phyloP scores from a whole-genome alignment of 257 asterid species.

The Gardenia jasminoides region DNA sequence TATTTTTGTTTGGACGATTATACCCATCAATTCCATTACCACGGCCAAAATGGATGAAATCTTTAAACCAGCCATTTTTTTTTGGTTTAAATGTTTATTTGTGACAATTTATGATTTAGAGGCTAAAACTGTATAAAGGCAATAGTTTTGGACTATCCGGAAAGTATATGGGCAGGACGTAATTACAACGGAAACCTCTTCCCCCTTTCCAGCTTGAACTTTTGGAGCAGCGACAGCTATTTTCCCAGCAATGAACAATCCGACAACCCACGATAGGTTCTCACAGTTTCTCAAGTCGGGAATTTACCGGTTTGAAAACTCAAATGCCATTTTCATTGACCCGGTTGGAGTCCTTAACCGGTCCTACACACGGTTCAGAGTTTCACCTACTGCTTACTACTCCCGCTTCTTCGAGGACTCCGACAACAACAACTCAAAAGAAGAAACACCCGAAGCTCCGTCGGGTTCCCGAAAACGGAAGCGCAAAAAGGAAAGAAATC shows the following conservation, averaged over 20 bases:
- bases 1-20: too few relatives aligned
- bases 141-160: too few relatives aligned
- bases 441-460: constrained; percentile 5
- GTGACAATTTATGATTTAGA: too few relatives aligned
- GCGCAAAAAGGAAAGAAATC: constrained; percentile 45
- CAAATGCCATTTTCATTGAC: constrained; percentile 56
- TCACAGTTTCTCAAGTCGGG: constrained; percentile 50
- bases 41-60: too few relatives aligned
- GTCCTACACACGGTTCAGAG: constrained; percentile 61
- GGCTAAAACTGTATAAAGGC: too few relatives aligned
- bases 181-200: not conserved
- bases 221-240: not conserved
- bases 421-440: not conserved
- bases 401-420: constrained; percentile 63
- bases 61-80: too few relatives aligned
- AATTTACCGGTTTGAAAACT: constrained; percentile 36
- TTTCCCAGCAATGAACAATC: constrained; percentile 36
- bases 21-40: too few relatives aligned
- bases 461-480: constrained; percentile 51
- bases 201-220: not conserved
- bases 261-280: constrained; percentile 29
- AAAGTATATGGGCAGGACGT: not conserved
- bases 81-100: too few relatives aligned
- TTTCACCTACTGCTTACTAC: constrained; percentile 67
- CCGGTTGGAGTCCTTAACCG: constrained; percentile 81